Conservation (phyloP, 169 alveolate genomes). For the Cryptosporidium sp. region DNA sequence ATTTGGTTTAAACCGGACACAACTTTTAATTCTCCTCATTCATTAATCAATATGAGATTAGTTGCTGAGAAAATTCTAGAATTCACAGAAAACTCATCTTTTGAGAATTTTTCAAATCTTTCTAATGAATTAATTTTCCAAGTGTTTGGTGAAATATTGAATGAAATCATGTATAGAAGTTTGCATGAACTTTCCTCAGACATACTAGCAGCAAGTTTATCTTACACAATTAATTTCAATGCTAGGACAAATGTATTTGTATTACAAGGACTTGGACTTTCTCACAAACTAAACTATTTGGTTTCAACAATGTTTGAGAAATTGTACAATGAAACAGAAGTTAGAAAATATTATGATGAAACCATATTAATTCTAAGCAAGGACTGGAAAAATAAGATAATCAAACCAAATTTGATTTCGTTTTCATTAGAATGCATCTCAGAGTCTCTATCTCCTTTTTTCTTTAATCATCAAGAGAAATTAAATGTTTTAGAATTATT, state of each 20-base stretch:
- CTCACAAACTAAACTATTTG: conserved; percentile 52
- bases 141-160: conserved; percentile 57
- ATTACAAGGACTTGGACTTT: conserved; percentile 37
- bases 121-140: conserved; percentile 54
- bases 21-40: conserved; percentile 55
- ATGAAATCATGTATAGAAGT: conserved; percentile 35
- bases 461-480: conserved; percentile 31
- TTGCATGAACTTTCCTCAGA: conserved; percentile 59
- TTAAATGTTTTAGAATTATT: conserved; percentile 17
- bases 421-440: conserved; percentile 54
- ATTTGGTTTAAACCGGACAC: conserved; percentile 71
- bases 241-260: conserved; percentile 67
- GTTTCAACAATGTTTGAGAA: conserved; percentile 20
- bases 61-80: conserved; percentile 14
- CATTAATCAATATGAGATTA: conserved; percentile 49
- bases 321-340: conserved; percentile 5
- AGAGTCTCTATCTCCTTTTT: conserved; percentile 32
- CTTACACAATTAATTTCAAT: conserved; percentile 51
- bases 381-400: conserved; percentile 54
- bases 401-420: conserved; percentile 37
- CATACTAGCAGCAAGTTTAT: conserved; percentile 51
- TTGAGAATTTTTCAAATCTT: not conserved
- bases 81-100: not conserved
- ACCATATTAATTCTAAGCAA: conserved; percentile 20
- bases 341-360: conserved; percentile 35